These are phyloP conservation scores for Colletotrichum abscissum DNA, from an alignment of 2,329 filamentous ascomycete genomes.

Conservation along the genomic window DNA sequence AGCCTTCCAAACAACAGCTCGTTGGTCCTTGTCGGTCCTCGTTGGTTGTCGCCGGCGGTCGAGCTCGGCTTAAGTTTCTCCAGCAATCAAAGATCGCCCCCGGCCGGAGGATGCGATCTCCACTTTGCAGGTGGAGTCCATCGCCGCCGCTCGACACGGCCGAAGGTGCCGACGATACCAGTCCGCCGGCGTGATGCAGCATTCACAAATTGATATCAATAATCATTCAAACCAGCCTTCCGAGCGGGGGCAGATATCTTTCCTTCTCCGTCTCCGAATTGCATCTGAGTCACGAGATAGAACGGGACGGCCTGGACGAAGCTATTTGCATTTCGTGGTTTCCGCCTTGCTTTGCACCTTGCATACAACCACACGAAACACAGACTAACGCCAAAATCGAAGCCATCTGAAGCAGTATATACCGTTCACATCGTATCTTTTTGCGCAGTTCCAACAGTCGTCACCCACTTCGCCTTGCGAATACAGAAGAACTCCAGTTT, in stretches of 20 bases:
- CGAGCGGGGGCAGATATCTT: neutral
- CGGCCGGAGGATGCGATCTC: neutral
- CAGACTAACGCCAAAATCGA: neutral
- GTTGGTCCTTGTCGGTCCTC: neutral
- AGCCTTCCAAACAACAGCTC: neutral
- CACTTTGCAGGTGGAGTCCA: neutral
- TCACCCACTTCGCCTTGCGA: neutral
- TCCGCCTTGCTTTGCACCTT: neutral
- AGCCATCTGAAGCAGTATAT: neutral
- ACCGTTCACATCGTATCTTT: neutral
- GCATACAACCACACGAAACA: neutral
- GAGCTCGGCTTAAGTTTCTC: constrained; percentile 24
- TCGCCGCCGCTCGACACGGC: neutral
- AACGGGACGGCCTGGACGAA: neutral
- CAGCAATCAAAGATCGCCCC: constrained; percentile 30
- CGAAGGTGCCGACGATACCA: neutral
- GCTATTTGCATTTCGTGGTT: neutral
- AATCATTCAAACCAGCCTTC: neutral
- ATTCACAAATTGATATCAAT: neutral
- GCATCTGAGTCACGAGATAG: neutral
- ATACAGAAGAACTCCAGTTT: neutral
- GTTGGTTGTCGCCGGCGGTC: neutral
- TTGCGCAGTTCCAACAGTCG: neutral
- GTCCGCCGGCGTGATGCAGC: no score
- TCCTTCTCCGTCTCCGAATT: neutral